Evolutionary conservation across 2,329 filamentous ascomycete genomes (phyloP).

Genomic region (Rhytidhysteron rufulum): DNA sequence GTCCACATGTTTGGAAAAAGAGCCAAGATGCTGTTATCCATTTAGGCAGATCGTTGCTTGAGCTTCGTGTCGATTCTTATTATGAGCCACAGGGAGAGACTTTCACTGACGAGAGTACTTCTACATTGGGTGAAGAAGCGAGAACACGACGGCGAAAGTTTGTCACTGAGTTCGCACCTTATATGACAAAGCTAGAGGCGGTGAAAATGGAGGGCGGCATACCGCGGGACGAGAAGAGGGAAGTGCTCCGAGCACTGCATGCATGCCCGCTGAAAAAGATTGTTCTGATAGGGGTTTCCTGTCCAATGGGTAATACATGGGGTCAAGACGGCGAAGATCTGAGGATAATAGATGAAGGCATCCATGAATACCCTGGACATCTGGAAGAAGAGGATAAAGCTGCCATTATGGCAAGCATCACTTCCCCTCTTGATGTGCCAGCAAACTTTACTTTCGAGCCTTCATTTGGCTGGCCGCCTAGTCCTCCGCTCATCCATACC

Average conservation of each 20-base stretch:
- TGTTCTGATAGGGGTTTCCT: constrained; percentile 43
- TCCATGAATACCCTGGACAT: constrained; percentile 14
- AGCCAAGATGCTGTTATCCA: constrained; percentile 33
- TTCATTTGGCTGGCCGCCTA: constrained; percentile 38
- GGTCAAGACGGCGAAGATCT: constrained; percentile 33
- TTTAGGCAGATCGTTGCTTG: constrained; percentile 36
- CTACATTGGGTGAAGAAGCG: constrained; percentile 13
- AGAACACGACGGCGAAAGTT: constrained; percentile 32
- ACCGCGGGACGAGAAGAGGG: constrained; percentile 45
- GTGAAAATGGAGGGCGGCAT: constrained; percentile 48
- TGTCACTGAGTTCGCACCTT: constrained; percentile 40
- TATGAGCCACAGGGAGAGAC: constrained; percentile 25
- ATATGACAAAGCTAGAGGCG: constrained; percentile 39
- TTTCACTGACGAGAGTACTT: constrained; percentile 22
- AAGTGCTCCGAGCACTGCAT: constrained; percentile 41
- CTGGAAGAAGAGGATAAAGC: constrained; percentile 28
- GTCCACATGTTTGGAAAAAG: constrained; percentile 19
- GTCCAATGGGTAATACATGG: constrained; percentile 45
- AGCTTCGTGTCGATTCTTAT: constrained; percentile 41
- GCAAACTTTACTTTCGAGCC: constrained; percentile 30
- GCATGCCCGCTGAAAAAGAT: constrained; percentile 41
- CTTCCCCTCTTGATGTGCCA: constrained; percentile 10
- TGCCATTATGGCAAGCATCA: constrained; percentile 19
- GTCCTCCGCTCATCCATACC: constrained; percentile 39
- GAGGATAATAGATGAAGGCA: constrained; percentile 21